Conservation (phyloP, 371 early-diverging fungal genomes). For the Mycotypha africana region DNA sequence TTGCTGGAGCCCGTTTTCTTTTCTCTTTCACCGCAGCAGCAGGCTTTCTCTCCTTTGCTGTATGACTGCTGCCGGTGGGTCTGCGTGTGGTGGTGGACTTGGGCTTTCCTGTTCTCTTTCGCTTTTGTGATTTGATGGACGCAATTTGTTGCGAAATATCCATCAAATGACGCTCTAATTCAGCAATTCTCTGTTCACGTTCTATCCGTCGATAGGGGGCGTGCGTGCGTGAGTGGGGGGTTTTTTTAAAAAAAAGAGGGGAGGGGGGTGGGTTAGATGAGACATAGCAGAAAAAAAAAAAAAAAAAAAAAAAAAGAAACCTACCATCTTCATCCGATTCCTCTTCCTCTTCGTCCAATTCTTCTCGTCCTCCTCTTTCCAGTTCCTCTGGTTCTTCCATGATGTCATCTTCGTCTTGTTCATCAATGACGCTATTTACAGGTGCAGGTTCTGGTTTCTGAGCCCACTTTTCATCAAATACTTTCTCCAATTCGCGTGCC, state of each 20-base stretch:
- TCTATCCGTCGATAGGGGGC: too few species aligned
- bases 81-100: conserved; percentile 17
- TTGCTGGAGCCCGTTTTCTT: conserved; percentile 9
- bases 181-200: conserved; percentile 55
- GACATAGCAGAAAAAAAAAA: too few species aligned
- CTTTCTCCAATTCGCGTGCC: conserved; percentile 72
- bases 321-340: conserved; percentile 39
- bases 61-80: conserved; percentile 11
- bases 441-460: conserved; percentile 47
- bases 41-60: conserved; percentile 20
- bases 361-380: conserved; percentile 19
- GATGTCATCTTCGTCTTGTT: conserved; percentile 1
- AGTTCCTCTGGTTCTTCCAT: conserved; percentile 12
- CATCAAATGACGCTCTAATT: conserved; percentile 59
- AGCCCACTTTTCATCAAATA: conserved; percentile 86
- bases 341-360: conserved; percentile 9
- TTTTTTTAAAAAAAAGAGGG: too few species aligned
- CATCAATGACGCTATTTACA: not conserved
- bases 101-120: conserved; percentile 41
- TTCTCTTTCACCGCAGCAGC: conserved; percentile 14
- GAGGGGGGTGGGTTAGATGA: too few species aligned
- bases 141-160: conserved; percentile 58
- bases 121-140: conserved; percentile 58
- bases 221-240: too few species aligned
- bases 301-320: too few species aligned